Evolutionary conservation across 176 grass and related monocot species (phyloP).

Genomic region (Triticum aestivum): IWGSC_CS_RefSeq_v2.1 NC_057812.1:504508574-504509073

Average conservation of each 20-base stretch:
- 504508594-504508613: slow-evolving; percentile 13
- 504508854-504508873: slow-evolving; percentile 44
- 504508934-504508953: slow-evolving; percentile 36
- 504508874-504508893: slow-evolving; percentile 34
- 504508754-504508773: slow-evolving; percentile 20
- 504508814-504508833: slow-evolving; percentile 29
- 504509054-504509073: slow-evolving; percentile 31
- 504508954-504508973: slow-evolving; percentile 27
- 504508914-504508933: slow-evolving; percentile 46
- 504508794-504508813: slow-evolving; percentile 9
- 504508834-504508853: slow-evolving; percentile 21
- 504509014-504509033: slow-evolving; percentile 45
- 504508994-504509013: slow-evolving; percentile 43
- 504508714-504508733: neutral
- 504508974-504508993: slow-evolving; percentile 23
- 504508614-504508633: slow-evolving; percentile 10
- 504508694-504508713: slow-evolving; percentile 23
- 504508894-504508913: slow-evolving; percentile 42
- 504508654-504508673: slow-evolving; percentile 18
- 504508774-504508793: neutral
- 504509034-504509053: slow-evolving; percentile 48
- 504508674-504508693: slow-evolving; percentile 2
- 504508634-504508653: slow-evolving; percentile 23
- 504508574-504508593: slow-evolving; percentile 20
- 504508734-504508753: slow-evolving; percentile 16